Conservation (phyloP, 2,329 filamentous ascomycete species). For the Aurifilum marmelostoma region DNA sequence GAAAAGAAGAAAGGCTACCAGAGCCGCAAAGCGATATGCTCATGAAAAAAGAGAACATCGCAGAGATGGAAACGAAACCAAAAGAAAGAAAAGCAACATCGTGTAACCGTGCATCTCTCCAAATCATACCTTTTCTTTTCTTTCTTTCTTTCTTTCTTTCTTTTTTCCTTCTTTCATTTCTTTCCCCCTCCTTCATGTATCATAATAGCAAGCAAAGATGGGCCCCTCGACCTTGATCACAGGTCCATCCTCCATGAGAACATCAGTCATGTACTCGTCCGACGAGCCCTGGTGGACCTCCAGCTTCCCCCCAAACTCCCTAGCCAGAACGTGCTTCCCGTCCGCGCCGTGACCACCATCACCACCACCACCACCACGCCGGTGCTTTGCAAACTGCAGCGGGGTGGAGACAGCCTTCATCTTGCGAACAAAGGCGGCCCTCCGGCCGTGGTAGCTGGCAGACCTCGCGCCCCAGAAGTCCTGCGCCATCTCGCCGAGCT, state of each 20-base stretch:
- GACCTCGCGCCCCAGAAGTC: conserved; percentile 47
- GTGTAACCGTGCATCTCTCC: neutral
- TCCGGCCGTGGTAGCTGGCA: conserved; percentile 42
- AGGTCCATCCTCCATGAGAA: conserved; percentile 7
- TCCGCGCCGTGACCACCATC: neutral
- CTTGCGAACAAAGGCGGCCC: conserved; percentile 46
- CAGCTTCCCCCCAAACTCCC: neutral
- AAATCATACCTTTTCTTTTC: neutral
- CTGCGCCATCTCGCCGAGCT: conserved; percentile 46
- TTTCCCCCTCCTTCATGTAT: conserved; percentile 3
- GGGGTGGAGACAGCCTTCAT: conserved; percentile 42
- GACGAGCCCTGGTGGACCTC: neutral
- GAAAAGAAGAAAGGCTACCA: neutral
- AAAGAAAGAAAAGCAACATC: neutral
- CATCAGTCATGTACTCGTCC: conserved; percentile 13
- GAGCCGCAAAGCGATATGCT: neutral
- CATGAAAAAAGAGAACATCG: neutral
- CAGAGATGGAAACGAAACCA: neutral
- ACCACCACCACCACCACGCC: conserved; percentile 31
- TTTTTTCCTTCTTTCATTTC: too few relatives aligned
- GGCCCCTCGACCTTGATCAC: conserved; percentile 16
- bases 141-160: neutral
- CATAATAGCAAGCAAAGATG: conserved; percentile 26
- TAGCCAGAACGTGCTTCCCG: conserved; percentile 34
- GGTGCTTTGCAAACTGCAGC: conserved; percentile 44